phyloP scores from a whole-genome alignment of 192 early-diverging fungal species.

The Backusella sp. region DNA sequence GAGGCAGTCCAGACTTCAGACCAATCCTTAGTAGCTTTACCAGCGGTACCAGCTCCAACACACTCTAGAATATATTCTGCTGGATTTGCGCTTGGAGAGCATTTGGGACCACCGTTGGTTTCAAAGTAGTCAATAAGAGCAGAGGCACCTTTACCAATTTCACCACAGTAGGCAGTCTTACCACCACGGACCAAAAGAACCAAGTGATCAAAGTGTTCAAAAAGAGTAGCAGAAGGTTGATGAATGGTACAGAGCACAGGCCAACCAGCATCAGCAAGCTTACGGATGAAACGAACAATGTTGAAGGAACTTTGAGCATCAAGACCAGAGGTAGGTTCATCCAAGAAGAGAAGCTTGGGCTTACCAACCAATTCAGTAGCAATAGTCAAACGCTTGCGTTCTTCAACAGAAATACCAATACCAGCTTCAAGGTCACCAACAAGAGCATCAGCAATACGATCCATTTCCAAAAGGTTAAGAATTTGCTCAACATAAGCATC shows the following conservation, averaged over 20 bases:
- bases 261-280: conserved; percentile 63
- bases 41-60: conserved; percentile 66
- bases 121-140: conserved; percentile 75
- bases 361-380: conserved; percentile 81
- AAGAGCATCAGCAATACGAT: conserved; percentile 54
- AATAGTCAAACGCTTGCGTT: conserved; percentile 81
- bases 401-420: conserved; percentile 79
- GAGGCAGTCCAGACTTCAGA: conserved; percentile 68
- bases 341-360: conserved; percentile 76
- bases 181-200: conserved; percentile 79
- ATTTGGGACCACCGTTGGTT: conserved; percentile 63
- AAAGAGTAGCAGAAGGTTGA: conserved; percentile 79
- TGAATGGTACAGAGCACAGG: conserved; percentile 84
- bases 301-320: conserved; percentile 82
- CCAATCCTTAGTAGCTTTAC: conserved; percentile 61
- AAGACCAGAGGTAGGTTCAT: conserved; percentile 70
- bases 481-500: conserved; percentile 50
- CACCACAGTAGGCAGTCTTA: conserved; percentile 77
- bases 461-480: conserved; percentile 54
- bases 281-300: conserved; percentile 70
- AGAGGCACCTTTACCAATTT: conserved; percentile 64
- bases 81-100: conserved; percentile 66
- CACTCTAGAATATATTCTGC: conserved; percentile 87
- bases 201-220: conserved; percentile 83
- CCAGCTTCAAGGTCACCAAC: conserved; percentile 50